These are phyloP conservation scores for Annulohypoxylon stygium DNA, from an alignment of 495 filamentous ascomycete genomes.

Conservation along the genomic window DNA sequence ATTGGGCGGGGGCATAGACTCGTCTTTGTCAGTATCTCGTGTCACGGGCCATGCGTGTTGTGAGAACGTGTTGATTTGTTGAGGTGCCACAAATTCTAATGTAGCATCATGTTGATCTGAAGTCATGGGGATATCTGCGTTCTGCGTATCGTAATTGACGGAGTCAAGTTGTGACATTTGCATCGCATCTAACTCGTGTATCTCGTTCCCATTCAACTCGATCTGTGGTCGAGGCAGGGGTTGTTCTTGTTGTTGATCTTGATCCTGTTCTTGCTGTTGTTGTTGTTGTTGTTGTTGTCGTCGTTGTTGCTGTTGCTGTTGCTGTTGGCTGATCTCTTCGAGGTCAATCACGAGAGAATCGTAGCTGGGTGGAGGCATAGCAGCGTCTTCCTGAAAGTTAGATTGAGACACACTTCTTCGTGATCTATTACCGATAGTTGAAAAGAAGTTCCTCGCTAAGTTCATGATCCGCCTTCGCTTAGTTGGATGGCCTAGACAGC, in stretches of 20 bases:
- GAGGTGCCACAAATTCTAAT: slow-evolving; percentile 8
- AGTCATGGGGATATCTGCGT: slow-evolving; percentile 18
- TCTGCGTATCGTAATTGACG: slow-evolving; percentile 40
- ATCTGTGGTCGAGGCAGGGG: slow-evolving; percentile 28
- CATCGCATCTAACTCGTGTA: slow-evolving; percentile 62
- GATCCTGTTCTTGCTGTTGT: slow-evolving; percentile 4
- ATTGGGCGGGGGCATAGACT: slow-evolving; percentile 28
- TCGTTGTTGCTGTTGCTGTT: slow-evolving; percentile 4
- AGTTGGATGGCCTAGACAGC: slow-evolving; percentile 60
- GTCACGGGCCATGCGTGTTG: slow-evolving; percentile 8
- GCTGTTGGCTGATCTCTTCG: slow-evolving; percentile 26
- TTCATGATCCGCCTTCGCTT: slow-evolving; percentile 62
- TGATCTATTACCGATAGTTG: slow-evolving; percentile 61
- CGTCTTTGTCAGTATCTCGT: slow-evolving; percentile 12
- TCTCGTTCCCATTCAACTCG: slow-evolving; percentile 59
- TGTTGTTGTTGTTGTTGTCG: slow-evolving; percentile 13
- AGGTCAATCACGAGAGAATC: slow-evolving; percentile 53
- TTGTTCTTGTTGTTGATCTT: slow-evolving; percentile 13
- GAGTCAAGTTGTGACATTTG: slow-evolving; percentile 48
- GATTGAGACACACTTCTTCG: slow-evolving; percentile 23
- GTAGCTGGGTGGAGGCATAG: slow-evolving; percentile 59
- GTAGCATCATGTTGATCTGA: slow-evolving; percentile 17
- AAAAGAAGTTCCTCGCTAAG: slow-evolving; percentile 64
- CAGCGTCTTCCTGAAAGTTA: slow-evolving; percentile 40
- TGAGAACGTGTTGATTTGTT: slow-evolving; percentile 17